Conservation (phyloP, 306 rosid species). For the Dryas octopetala region DNA sequence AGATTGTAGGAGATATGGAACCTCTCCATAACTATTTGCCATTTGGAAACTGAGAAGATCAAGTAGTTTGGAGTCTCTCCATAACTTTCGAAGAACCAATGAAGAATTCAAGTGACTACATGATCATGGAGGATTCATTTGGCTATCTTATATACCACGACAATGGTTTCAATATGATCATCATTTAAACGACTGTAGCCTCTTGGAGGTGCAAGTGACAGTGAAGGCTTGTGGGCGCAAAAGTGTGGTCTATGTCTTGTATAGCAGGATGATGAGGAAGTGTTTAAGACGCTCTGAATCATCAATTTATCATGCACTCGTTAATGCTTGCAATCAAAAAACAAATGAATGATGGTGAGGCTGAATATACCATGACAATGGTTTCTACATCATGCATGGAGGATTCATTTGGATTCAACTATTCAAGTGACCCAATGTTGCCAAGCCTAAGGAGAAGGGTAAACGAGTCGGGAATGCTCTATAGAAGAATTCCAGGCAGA, state of each 20-base stretch:
- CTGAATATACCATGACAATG: too few relatives aligned
- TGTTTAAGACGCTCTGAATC: too few relatives aligned
- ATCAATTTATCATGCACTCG: too few relatives aligned
- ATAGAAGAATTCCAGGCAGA: too few relatives aligned
- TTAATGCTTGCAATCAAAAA: too few relatives aligned
- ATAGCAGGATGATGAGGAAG: neutral
- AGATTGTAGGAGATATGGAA: neutral
- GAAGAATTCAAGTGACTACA: neutral
- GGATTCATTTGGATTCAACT: too few relatives aligned
- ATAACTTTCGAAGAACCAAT: neutral
- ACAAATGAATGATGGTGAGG: too few relatives aligned
- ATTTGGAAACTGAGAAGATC: neutral
- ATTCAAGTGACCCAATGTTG: too few relatives aligned
- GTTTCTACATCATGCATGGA: too few relatives aligned
- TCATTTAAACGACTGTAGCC: neutral
- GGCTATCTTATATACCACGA: slow-evolving; percentile 15
- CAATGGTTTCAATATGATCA: neutral
- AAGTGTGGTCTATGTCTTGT: neutral
- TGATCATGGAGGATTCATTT: neutral
- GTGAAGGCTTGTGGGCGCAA: neutral
- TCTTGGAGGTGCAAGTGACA: neutral
- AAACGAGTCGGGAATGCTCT: too few relatives aligned
- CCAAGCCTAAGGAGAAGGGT: too few relatives aligned
- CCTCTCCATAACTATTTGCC: neutral
- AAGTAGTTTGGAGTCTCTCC: neutral